Evolutionary conservation across 2,329 filamentous ascomycete species (phyloP), one percentile per base, ranked within the genome.

Genomic region (Xylaria polymorpha): DNA sequence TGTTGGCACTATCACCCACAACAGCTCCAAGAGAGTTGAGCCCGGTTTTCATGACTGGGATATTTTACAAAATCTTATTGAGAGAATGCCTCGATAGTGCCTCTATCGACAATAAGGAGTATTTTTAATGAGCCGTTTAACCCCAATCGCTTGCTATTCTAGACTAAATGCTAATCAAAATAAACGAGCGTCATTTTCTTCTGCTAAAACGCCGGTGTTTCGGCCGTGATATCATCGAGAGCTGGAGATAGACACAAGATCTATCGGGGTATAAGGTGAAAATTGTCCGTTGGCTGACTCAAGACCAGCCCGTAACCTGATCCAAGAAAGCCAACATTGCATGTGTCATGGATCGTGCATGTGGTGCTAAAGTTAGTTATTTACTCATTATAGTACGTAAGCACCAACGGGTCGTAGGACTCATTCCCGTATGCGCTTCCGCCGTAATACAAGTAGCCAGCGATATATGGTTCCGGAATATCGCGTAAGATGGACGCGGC

Each of bases 381-480:
- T 71, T 48, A 71, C 44, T 58, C 64, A 29, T 70, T 48, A 46
- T 67, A 77, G 46, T 76, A 76, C 15, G 71, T 71, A 7, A 77
- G 58, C 15, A 80, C 78, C 15, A 80, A 64, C 3, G 79, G 78
- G 64, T 80, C 78, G 61, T 76, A 77, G 3, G 71, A 78, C 9
- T 70, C 71, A 57, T 81, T 85, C 1, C 84, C 84, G 55, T 83
- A 84, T 0, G 82, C 84, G 37, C 75, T 80, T 0, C 84, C 84
- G 0, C 83, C 84, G 64, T 80, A 86, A 0, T 76, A 71, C 3
- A 85, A 67, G 63, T 86, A 86, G 0, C 81, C 82, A 8, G 69
- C 69, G 12, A 81, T 77, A 58, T 82, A 79, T 0, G 79, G 79
- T 10, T 76, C 58, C 9, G 79, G 79, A 14, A 81, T 79, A 57